Evolutionary conservation across 2,329 filamentous ascomycete species (phyloP).

Genomic region (Pezicula radicicola): DNA sequence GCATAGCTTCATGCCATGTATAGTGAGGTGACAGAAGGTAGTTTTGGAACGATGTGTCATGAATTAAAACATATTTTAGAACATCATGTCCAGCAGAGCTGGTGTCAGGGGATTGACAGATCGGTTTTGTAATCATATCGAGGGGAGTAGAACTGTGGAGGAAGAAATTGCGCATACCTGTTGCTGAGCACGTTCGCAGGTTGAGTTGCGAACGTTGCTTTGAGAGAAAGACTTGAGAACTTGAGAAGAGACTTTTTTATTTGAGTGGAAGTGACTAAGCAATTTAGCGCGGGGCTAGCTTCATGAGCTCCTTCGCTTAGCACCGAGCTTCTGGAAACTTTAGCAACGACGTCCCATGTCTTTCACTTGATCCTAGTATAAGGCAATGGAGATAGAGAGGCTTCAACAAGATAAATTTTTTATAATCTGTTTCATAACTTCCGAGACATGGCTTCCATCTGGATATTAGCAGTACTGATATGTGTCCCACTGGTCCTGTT

Average conservation of each 20-base stretch:
- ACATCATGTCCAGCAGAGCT: conserved; percentile 37
- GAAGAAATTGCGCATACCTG: not conserved
- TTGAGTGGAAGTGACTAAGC: not conserved
- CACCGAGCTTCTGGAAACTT: too few relatives aligned
- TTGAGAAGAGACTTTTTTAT: not conserved
- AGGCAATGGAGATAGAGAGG: too few relatives aligned
- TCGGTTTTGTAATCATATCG: conserved; percentile 64
- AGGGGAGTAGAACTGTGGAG: not conserved
- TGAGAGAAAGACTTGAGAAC: conserved; percentile 2
- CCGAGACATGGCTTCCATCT: conserved; percentile 16
- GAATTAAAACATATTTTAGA: conserved; percentile 49
- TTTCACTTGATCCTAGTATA: too few relatives aligned
- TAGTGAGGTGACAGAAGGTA: not conserved
- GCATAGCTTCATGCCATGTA: not conserved
- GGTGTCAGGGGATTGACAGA: conserved; percentile 84
- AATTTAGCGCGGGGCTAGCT: not conserved
- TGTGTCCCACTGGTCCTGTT: conserved; percentile 21
- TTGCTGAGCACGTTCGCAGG: not conserved
- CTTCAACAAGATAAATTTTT: too few relatives aligned
- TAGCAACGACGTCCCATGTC: too few relatives aligned
- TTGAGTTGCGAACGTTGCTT: not conserved
- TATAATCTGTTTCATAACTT: too few relatives aligned
- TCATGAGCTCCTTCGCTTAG: too few relatives aligned
- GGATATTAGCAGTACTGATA: conserved; percentile 18
- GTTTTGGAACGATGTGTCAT: conserved; percentile 36